These are phyloP conservation scores for Petunia secreta DNA, from an alignment of 257 asterid genomes.

Conservation along the genomic window DNA sequence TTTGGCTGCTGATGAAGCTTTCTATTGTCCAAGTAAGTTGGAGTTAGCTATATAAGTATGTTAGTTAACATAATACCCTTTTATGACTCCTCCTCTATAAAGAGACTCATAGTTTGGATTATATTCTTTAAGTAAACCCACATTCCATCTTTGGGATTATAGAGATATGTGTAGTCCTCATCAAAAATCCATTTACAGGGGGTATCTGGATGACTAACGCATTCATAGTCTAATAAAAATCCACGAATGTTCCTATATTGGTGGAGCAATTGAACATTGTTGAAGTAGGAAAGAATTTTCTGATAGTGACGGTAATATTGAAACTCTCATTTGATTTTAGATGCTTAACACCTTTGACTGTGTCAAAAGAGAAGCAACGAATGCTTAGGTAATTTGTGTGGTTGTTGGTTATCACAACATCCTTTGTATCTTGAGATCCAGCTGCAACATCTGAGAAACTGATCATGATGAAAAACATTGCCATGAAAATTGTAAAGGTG, in stretches of 20 bases:
- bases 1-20: no score
- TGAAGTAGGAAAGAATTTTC: conserved; percentile 39
- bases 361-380: conserved; percentile 61
- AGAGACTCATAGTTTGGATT: conserved; percentile 76
- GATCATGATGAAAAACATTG: neutral
- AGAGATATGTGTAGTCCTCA: conserved; percentile 45
- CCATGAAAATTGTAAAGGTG: neutral
- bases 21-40: neutral
- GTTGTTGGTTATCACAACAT: conserved; percentile 53
- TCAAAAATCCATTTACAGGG: conserved; percentile 72
- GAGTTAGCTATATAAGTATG: neutral
- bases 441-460: neutral
- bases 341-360: conserved; percentile 39
- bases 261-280: conserved; percentile 78
- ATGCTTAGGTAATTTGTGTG: conserved; percentile 65
- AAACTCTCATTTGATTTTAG: conserved; percentile 42
- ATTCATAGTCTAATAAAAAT: conserved; percentile 45
- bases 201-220: conserved; percentile 22
- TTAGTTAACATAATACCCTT: conserved; percentile 61
- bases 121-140: conserved; percentile 49
- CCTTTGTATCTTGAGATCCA: neutral
- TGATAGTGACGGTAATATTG: conserved; percentile 38
- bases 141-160: conserved; percentile 6
- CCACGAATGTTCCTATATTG: conserved; percentile 71
- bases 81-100: conserved; percentile 64